These are phyloP conservation scores for Cenchrus purpureus DNA, from an alignment of 176 grass and related monocot genomes.

Conservation along the genomic window DNA sequence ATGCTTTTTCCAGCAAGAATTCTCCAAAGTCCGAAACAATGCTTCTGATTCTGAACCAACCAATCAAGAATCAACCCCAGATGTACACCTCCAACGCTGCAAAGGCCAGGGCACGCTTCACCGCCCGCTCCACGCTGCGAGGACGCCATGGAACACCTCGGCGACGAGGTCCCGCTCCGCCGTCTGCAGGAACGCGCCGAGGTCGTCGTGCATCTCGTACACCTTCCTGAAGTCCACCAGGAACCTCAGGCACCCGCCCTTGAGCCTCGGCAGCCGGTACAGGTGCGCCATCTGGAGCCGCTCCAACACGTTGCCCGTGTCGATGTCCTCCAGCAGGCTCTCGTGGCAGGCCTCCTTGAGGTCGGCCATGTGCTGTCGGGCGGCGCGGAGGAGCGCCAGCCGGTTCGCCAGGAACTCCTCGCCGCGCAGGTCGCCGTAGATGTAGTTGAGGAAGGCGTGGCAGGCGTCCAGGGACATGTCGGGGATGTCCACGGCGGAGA, in stretches of 20 bases:
- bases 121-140: conserved; percentile 77
- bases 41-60: conserved; percentile 20
- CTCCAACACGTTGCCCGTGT: conserved; percentile 74
- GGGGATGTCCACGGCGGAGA: conserved; percentile 75
- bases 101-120: conserved; percentile 22
- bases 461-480: conserved; percentile 85
- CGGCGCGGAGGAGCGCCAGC: conserved; percentile 75
- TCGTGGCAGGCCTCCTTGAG: conserved; percentile 90
- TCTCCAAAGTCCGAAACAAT: conserved; percentile 11
- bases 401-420: conserved; percentile 80
- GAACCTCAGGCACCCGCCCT: conserved; percentile 78
- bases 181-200: conserved; percentile 70
- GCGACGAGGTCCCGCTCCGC: conserved; percentile 84
- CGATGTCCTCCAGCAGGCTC: conserved; percentile 83
- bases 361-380: conserved; percentile 75
- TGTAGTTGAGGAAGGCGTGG: conserved; percentile 86
- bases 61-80: not conserved
- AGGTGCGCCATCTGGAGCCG: conserved; percentile 74
- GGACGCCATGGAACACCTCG: conserved; percentile 82
- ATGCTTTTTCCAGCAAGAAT: conserved; percentile 40
- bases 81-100: not conserved
- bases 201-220: conserved; percentile 81
- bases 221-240: conserved; percentile 95
- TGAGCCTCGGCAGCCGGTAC: conserved; percentile 64
- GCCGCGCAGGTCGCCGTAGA: conserved; percentile 65